phyloP scores from a whole-genome alignment of 2,329 filamentous ascomycete species.

The Cadophora sp. region DNA sequence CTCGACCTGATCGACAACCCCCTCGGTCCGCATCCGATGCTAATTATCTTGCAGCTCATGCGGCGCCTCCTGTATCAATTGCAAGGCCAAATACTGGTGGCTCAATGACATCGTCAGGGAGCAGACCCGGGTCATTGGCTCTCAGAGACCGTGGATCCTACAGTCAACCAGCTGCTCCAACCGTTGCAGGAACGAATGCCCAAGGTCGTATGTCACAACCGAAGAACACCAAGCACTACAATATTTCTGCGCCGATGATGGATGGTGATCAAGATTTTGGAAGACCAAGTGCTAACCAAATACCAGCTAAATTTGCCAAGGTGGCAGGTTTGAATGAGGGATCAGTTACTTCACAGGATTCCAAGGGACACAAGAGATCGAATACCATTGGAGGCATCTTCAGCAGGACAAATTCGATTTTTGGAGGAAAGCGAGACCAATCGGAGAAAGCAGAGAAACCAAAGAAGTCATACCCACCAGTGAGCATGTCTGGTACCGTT shows the following conservation, averaged over 20 bases:
- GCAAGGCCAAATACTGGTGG: constrained; percentile 80
- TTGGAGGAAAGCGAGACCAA: constrained; percentile 60
- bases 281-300: constrained; percentile 62
- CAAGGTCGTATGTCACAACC: constrained; percentile 91
- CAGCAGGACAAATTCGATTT: constrained; percentile 81
- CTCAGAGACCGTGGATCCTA: constrained; percentile 83
- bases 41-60: constrained; percentile 57
- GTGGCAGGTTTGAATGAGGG: constrained; percentile 57
- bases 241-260: constrained; percentile 71
- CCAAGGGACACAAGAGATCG: constrained; percentile 67
- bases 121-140: constrained; percentile 52
- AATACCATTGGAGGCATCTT: constrained; percentile 84
- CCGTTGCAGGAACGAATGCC: constrained; percentile 86
- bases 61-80: constrained; percentile 50
- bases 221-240: constrained; percentile 66
- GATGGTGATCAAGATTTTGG: constrained; percentile 61
- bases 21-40: constrained; percentile 62
- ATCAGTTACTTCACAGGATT: constrained; percentile 37
- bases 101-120: constrained; percentile 71
- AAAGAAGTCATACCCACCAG: constrained; percentile 79
- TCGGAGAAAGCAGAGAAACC: constrained; percentile 69
- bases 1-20: constrained; percentile 55
- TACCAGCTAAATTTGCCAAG: constrained; percentile 63
- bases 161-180: constrained; percentile 85
- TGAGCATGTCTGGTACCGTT: constrained; percentile 81